Conservation (phyloP, 2,329 filamentous ascomycete species). For the Lasiodiplodia sp. region DNA sequence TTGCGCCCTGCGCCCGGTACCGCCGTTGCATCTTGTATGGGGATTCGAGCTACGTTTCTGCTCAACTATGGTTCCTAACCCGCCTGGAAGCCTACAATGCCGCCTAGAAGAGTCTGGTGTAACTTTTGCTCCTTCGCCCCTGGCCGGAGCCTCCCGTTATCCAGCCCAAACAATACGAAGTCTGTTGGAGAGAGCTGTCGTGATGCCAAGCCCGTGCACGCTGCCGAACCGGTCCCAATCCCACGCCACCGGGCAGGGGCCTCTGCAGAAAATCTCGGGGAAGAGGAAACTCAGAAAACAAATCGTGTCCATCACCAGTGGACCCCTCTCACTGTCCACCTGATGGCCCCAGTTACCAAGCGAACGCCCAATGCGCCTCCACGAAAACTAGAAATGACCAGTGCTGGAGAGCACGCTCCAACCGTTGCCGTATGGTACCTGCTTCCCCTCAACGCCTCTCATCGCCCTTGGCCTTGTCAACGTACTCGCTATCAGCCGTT, state of each 20-base stretch:
- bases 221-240: slow-evolving; percentile 11
- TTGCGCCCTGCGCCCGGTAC: neutral
- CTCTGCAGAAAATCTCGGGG: slow-evolving; percentile 24
- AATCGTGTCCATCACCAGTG: slow-evolving; percentile 4
- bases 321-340: slow-evolving; percentile 12
- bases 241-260: slow-evolving; percentile 17
- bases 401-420: neutral
- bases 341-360: slow-evolving; percentile 18
- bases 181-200: neutral
- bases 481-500: slow-evolving; percentile 73
- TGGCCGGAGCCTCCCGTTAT: neutral
- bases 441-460: slow-evolving; percentile 22
- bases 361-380: slow-evolving; percentile 25
- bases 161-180: slow-evolving; percentile 4
- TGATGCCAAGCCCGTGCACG: slow-evolving; percentile 21
- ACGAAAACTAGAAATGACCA: slow-evolving; percentile 16
- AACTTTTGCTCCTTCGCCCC: slow-evolving; percentile 1
- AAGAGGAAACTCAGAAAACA: slow-evolving; percentile 14
- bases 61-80: slow-evolving; percentile 6
- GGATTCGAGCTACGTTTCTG: neutral
- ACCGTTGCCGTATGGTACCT: neutral
- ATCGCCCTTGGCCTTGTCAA: slow-evolving; percentile 66
- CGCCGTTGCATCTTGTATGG: neutral
- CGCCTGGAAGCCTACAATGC: neutral
- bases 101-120: neutral